Evolutionary conservation across 2,329 filamentous ascomycete species (phyloP).

Genomic region (Coniella vitis): DNA sequence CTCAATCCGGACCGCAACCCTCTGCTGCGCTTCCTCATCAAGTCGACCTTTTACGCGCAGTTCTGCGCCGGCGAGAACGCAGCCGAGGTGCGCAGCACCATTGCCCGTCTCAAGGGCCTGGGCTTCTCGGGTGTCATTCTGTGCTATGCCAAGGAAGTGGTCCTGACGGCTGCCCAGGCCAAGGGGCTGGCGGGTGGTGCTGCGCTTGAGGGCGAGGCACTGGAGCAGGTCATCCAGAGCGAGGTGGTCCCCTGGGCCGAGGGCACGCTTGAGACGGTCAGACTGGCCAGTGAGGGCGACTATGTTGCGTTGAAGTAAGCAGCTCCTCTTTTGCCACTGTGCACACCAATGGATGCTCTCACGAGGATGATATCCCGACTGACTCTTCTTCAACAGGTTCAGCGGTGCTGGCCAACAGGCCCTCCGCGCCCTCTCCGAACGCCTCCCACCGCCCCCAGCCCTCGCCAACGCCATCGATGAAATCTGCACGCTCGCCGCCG

Average conservation of each 20-base stretch:
- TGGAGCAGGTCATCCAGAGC: slow-evolving; percentile 39
- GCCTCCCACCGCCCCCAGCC: slow-evolving; percentile 53
- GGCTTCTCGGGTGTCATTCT: slow-evolving; percentile 82
- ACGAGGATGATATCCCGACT: no score
- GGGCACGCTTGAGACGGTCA: slow-evolving; percentile 68
- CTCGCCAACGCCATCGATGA: slow-evolving; percentile 65
- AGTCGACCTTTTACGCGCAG: slow-evolving; percentile 81
- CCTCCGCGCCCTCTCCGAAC: slow-evolving; percentile 57
- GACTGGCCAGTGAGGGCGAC: slow-evolving; percentile 62
- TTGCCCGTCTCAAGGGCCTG: slow-evolving; percentile 59
- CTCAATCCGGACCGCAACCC: slow-evolving; percentile 72
- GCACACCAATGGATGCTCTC: no score
- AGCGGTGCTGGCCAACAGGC: slow-evolving; percentile 74
- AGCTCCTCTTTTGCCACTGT: no score
- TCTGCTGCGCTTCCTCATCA: slow-evolving; percentile 61
- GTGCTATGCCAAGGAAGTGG: slow-evolving; percentile 76
- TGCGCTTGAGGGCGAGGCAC: slow-evolving; percentile 36
- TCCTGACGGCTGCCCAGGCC: slow-evolving; percentile 53
- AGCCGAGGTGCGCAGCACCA: slow-evolving; percentile 59
- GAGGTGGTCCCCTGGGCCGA: slow-evolving; percentile 67
- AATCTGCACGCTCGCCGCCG: slow-evolving; percentile 65
- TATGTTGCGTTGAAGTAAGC: slow-evolving; percentile 58
- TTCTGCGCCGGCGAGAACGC: slow-evolving; percentile 80
- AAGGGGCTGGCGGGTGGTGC: slow-evolving; percentile 35
- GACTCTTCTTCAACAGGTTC: slow-evolving; percentile 41